Conservation (phyloP, 1,139 yeast genomes). For the Suhomyces maxii region DNA sequence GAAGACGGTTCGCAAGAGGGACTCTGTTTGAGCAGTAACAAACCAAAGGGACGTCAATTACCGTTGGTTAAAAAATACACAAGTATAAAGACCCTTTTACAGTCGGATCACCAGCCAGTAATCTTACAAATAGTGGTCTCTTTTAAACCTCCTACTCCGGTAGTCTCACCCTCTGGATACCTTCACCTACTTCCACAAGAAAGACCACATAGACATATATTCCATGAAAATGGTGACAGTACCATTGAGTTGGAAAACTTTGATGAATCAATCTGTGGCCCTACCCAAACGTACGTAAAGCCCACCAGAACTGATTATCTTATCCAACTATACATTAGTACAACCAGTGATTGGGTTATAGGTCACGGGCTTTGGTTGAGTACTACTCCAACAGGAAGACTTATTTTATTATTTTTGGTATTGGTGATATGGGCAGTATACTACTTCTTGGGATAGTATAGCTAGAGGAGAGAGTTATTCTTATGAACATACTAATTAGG, state of each 20-base stretch:
- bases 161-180: constrained; percentile 44
- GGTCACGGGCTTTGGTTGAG: constrained; percentile 43
- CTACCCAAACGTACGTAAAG: constrained; percentile 45
- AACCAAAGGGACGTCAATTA: constrained; percentile 8
- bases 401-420: constrained; percentile 16
- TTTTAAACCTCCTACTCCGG: constrained; percentile 39
- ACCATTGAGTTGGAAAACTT: constrained; percentile 6
- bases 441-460: background rate
- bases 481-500: background rate
- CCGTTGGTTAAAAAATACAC: constrained; percentile 40
- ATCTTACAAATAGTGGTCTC: constrained; percentile 49
- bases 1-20: constrained; percentile 7
- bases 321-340: constrained; percentile 30
- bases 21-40: constrained; percentile 4
- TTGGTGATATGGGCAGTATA: constrained; percentile 7
- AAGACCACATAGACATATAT: constrained; percentile 22
- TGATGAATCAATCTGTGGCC: constrained; percentile 36
- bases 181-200: constrained; percentile 36
- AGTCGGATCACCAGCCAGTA: constrained; percentile 48
- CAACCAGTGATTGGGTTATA: constrained; percentile 33
- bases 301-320: constrained; percentile 41
- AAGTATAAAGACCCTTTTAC: constrained; percentile 34
- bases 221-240: constrained; percentile 11
- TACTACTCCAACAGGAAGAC: constrained; percentile 42
- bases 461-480: constrained; percentile 1